Evolutionary conservation across 169 alveolate genomes (phyloP), one percentile per base, ranked within the genome.

Genomic region (Prorocentrum cordatum): DNA sequence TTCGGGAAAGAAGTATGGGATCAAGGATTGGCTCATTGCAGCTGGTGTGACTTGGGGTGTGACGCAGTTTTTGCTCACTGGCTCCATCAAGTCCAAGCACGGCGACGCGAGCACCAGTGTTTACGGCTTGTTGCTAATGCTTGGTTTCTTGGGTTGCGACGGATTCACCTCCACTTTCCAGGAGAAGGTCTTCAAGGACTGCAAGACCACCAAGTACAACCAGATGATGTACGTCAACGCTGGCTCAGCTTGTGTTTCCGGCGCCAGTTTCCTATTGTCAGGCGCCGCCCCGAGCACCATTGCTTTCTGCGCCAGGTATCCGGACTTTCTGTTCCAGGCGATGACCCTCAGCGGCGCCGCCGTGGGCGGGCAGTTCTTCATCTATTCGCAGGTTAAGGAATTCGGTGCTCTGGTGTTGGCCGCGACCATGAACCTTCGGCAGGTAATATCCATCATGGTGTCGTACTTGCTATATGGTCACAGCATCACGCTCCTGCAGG

Each of bases 361-460:
- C 22, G 75, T 45, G 24, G 22, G 20, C 35, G 59, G 87, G 54
- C 90, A 80, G 58, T 80, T 77, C 80, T 80, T 61, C 68, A 80
- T 80, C 54, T 36, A 35, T 45, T 77, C 87, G 73, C 90, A 80
- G 38, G 64, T 80, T 26, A 64, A 80, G 54, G 80, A 80, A 24
- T 80, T 80, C 42, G 90, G 90, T 16, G 90, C 90, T 2, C 35
- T 80, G n/a, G 90, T 64, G 7, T 80, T 80, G 38, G 90, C 90
- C 3, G 90, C 90, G 6, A 80, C 90, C 33, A 80, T 80, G 90
- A 80, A 80, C n/a, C 80, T 80, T 3, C 79, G 90, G 27, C 90
- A 80, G 38, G 29, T 80, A n/a, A n/a, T 80, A 18, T 80, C 90
- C 14, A 80, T 80, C 80, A 24, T 80, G 12, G 42, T 50, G 3